Conservation (phyloP, 2,329 filamentous ascomycete genomes). For the Colletotrichum navitas region DNA sequence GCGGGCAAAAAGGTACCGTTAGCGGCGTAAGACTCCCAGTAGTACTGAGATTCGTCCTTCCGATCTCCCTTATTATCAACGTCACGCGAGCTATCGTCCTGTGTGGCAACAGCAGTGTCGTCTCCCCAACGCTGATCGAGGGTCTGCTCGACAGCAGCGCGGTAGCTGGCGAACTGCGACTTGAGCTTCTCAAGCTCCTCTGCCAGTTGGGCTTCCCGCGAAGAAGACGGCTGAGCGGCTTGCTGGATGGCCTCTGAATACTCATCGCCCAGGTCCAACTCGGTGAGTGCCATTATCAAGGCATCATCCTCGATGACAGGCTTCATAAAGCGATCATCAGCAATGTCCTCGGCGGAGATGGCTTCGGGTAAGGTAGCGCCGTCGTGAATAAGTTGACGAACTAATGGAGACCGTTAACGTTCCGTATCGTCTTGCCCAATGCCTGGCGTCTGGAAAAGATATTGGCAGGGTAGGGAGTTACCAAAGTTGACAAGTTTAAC, state of each 20-base stretch:
- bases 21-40: constrained; percentile 73
- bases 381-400: constrained; percentile 62
- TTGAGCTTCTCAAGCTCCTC: constrained; percentile 71
- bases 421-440: background rate
- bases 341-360: constrained; percentile 72
- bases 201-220: constrained; percentile 69
- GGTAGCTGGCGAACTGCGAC: constrained; percentile 74
- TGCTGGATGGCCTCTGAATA: constrained; percentile 44
- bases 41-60: constrained; percentile 59
- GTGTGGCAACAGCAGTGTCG: constrained; percentile 56
- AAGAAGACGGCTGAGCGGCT: constrained; percentile 54
- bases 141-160: constrained; percentile 74
- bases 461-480: constrained; percentile 45
- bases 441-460: background rate
- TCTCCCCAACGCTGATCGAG: constrained; percentile 74
- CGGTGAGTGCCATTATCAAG: constrained; percentile 87
- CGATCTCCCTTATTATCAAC: constrained; percentile 42
- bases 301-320: constrained; percentile 92
- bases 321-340: constrained; percentile 84
- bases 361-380: constrained; percentile 64
- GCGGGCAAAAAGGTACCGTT: constrained; percentile 61
- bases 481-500: constrained; percentile 82
- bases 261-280: constrained; percentile 68
- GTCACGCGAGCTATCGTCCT: constrained; percentile 44
- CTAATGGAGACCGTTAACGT: constrained; percentile 46